Base-by-base conservation (phyloP, 1,284 basidiomycete species). In the Exobasidium cylindrosporum region DNA sequence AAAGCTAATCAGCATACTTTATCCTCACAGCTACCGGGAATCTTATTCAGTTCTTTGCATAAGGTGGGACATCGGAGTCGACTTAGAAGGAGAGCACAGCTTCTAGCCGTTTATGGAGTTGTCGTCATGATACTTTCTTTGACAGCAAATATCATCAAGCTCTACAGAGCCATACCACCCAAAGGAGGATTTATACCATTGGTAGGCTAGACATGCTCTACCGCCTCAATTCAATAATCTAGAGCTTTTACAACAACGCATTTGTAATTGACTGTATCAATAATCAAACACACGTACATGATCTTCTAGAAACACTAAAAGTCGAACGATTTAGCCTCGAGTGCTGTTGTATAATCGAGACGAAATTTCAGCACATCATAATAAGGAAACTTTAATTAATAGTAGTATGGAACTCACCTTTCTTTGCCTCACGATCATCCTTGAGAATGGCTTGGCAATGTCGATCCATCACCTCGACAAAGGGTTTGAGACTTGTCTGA, bases 381-480 rank as follows among this genome's bases (percentile, higher is more conserved):
- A n/a, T n/a, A n/a, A n/a, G n/a, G n/a, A n/a, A n/a, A n/a, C n/a
- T n/a, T n/a, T n/a, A n/a, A n/a, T n/a, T n/a, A n/a, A n/a, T n/a
- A n/a, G n/a, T n/a, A n/a, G n/a, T n/a, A n/a, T n/a, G n/a, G n/a
- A n/a, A 50, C 53, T 57, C 24, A 24, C 35, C 57, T n/a, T 65
- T 57, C 58, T 69, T 67, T 11, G 58, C 59, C 13, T 64, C 61
- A 35, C 58, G 60, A 44, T 24, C 49, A 17, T 77, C 84, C 54
- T 77, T 75, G 58, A 84, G 68, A n/a, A 86, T 73, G 1, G 70
- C 82, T 14, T 81, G 69, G 21, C 83, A 81, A 65, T 97, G 90
- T 73, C 84, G 84, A 65, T 97, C 91, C 66, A 98, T 83, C 83
- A 96, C 86, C 54, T 94, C 90, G 40, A 98, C 88, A 74, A 93